phyloP scores from a whole-genome alignment of 139 green algal genomes.

The Chlorella sp. region DNA sequence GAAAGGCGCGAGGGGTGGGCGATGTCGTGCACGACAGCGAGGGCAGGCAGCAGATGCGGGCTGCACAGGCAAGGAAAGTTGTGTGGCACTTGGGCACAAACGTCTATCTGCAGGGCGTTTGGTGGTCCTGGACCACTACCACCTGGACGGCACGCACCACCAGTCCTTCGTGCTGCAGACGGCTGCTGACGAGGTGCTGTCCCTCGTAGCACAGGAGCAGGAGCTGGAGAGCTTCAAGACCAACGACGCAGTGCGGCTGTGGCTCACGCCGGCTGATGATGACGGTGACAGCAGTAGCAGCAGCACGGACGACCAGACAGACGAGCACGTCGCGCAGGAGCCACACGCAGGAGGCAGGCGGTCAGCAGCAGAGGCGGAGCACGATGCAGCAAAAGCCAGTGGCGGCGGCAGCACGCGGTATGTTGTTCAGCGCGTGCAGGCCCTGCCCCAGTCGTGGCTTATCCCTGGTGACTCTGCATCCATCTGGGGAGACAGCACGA shows the following conservation, averaged over 20 bases:
- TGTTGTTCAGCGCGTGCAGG: not conserved
- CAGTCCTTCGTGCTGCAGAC: not conserved
- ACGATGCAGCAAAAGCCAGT: too few relatives aligned
- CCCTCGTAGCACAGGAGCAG: not conserved
- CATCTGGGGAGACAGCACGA: not conserved
- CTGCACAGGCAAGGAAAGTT: too few relatives aligned
- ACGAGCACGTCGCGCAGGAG: not conserved
- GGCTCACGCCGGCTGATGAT: not conserved
- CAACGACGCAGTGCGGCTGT: not conserved
- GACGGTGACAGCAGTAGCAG: too few relatives aligned
- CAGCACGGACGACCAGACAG: too few relatives aligned
- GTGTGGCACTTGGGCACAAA: too few relatives aligned
- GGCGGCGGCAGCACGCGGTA: not conserved
- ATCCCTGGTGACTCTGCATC: not conserved
- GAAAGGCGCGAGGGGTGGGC: too few relatives aligned
- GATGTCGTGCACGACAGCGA: too few relatives aligned
- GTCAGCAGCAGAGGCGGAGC: too few relatives aligned
- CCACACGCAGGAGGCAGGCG: not conserved
- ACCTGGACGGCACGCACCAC: not conserved
- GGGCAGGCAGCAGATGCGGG: too few relatives aligned
- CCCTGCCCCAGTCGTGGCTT: not conserved
- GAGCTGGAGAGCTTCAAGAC: not conserved
- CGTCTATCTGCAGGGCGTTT: not conserved
- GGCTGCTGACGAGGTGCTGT: not conserved
- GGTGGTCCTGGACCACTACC: not conserved